Conservation (phyloP, 1,284 basidiomycete genomes). For the Cutaneotrichosporon cyanovorans region DNA sequence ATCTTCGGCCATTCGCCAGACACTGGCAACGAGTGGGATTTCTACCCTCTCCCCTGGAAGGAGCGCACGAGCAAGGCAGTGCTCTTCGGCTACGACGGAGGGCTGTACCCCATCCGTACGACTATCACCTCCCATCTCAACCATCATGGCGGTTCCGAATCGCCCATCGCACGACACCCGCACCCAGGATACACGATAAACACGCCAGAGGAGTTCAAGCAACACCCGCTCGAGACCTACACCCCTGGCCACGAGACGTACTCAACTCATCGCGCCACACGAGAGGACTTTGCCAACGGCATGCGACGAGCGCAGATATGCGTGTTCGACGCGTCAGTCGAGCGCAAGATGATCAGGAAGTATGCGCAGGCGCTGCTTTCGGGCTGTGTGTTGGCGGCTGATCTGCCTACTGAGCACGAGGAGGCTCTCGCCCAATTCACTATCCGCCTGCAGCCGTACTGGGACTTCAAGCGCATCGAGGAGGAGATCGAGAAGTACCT, state of each 20-base stretch:
- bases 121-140: constrained; percentile 29
- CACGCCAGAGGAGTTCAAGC: constrained; percentile 20
- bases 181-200: constrained; percentile 42
- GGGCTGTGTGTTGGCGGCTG: constrained; percentile 43
- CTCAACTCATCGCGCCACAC: constrained; percentile 25
- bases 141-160: neutral
- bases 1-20: constrained; percentile 45
- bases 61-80: constrained; percentile 33
- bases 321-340: constrained; percentile 45
- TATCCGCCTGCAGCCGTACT: constrained; percentile 35
- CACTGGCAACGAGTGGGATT: constrained; percentile 45
- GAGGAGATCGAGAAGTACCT: constrained; percentile 28
- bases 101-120: constrained; percentile 45
- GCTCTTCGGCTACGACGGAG: constrained; percentile 43
- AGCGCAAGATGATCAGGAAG: constrained; percentile 45
- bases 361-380: constrained; percentile 42
- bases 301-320: constrained; percentile 43
- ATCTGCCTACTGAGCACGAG: constrained; percentile 44
- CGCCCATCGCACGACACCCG: constrained; percentile 27
- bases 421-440: constrained; percentile 31
- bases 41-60: constrained; percentile 37
- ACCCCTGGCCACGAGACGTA: constrained; percentile 31
- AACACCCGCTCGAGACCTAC: constrained; percentile 39
- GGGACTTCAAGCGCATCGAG: constrained; percentile 38
- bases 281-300: constrained; percentile 39